Percentiles rank a stretch among this genome's conserved stretches.
phyloP scores from a whole-genome alignment of 768 basidiomycete genomes.

The Psilocybe cyanescens region DNA sequence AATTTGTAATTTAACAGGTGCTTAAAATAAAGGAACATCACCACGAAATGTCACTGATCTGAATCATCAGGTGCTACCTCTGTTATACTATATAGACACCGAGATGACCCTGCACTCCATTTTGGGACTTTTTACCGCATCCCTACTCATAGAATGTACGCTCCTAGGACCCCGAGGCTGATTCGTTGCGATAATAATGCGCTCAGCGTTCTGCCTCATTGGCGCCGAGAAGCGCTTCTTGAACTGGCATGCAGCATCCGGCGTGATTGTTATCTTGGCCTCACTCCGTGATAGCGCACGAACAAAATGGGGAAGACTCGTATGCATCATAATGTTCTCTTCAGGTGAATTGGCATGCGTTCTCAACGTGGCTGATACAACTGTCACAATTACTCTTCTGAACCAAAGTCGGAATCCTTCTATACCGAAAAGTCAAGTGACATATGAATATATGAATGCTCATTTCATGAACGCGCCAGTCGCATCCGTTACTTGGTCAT shows the following conservation, averaged over 20 bases:
- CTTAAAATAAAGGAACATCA: no score
- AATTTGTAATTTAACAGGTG: no score
- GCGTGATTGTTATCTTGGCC: constrained; percentile 3
- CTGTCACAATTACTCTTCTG: not conserved
- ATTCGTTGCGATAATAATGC: constrained; percentile 5
- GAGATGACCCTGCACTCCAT: no score
- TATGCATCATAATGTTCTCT: not conserved
- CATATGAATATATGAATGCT: no score
- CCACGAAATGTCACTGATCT: no score
- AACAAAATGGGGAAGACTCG: constrained; percentile 1
- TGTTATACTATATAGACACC: no score
- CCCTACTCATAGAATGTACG: no score
- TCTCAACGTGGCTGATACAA: constrained; percentile 8
- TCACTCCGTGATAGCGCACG: not conserved
- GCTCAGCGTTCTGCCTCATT: constrained; percentile 14
- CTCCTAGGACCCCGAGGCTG: constrained; percentile 8
- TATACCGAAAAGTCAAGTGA: not conserved
- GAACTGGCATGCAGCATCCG: not conserved
- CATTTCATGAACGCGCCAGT: no score
- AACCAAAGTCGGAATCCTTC: not conserved
- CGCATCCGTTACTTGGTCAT: no score
- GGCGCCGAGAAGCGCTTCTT: constrained; percentile 18
- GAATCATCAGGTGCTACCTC: no score
- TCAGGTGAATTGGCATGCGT: constrained; percentile 6
- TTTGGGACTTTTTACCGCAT: no score